phyloP scores from a whole-genome alignment of 139 green algal genomes.

The Astrephomene gubernaculifera region DNA sequence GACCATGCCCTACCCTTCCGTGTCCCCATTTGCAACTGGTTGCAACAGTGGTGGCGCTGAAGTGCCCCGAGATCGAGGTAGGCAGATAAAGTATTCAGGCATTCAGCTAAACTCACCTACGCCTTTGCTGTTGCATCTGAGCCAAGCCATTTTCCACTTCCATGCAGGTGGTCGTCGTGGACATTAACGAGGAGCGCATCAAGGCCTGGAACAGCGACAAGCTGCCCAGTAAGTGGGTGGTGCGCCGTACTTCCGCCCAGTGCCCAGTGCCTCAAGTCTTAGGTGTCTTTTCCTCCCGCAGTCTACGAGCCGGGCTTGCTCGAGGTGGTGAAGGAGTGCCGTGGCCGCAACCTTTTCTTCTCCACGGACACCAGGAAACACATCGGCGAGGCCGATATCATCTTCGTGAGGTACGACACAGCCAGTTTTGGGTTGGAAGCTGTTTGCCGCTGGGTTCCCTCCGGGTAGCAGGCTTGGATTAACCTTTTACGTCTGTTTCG shows the following conservation, averaged over 20 bases:
- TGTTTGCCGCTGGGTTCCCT: no score
- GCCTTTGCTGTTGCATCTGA: no score
- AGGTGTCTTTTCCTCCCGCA: neutral
- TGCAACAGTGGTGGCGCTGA: slow-evolving; percentile 96
- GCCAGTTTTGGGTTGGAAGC: no score
- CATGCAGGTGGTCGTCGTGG: slow-evolving; percentile 42
- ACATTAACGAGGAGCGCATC: slow-evolving; percentile 63
- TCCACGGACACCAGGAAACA: slow-evolving; percentile 94
- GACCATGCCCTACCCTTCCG: no score
- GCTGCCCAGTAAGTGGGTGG: slow-evolving; percentile 89
- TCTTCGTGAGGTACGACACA: slow-evolving; percentile 96
- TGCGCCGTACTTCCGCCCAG: no score
- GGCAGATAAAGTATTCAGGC: no score
- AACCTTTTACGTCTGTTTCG: no score
- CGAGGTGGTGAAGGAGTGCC: slow-evolving; percentile 88
- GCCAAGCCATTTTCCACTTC: no score
- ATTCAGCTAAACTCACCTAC: no score
- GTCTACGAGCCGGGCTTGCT: slow-evolving; percentile 98
- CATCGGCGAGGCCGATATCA: slow-evolving; percentile 94
- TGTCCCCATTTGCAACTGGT: no score
- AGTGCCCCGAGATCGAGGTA: slow-evolving; percentile 96
- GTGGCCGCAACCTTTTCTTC: slow-evolving; percentile 98
- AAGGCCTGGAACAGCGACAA: slow-evolving; percentile 96
- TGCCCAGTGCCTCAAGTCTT: no score
- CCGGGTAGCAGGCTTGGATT: no score